Conservation (phyloP, 2,329 filamentous ascomycete genomes). For the Cytospora paraplurivora region DNA sequence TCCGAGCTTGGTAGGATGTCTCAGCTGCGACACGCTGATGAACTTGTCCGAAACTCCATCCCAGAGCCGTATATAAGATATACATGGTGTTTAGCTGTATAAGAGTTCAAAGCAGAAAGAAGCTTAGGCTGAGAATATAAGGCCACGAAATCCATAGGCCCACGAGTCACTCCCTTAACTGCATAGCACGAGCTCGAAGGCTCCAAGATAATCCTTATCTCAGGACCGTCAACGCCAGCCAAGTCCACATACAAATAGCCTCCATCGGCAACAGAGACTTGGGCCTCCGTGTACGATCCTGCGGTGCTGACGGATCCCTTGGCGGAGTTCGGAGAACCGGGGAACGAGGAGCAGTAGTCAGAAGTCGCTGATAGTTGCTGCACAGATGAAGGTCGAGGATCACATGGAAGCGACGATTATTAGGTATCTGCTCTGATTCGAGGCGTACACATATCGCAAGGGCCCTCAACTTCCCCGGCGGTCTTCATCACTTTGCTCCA, state of each 20-base stretch:
- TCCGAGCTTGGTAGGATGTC: neutral
- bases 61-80: too few relatives aligned
- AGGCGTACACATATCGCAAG: neutral
- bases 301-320: constrained; percentile 6
- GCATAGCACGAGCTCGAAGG: too few relatives aligned
- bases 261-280: neutral
- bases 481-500: neutral
- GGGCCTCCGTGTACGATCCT: neutral
- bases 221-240: neutral
- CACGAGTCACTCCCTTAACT: too few relatives aligned
- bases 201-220: neutral
- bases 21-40: neutral
- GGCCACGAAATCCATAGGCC: too few relatives aligned
- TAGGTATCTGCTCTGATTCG: constrained; percentile 3
- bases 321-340: neutral
- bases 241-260: neutral
- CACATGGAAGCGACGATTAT: neutral
- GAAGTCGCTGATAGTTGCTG: neutral
- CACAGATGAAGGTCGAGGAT: constrained; percentile 10
- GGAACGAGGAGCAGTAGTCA: neutral
- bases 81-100: too few relatives aligned
- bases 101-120: too few relatives aligned
- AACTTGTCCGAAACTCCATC: neutral
- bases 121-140: too few relatives aligned
- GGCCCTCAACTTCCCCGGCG: neutral